Evolutionary conservation across 1,284 basidiomycete genomes (phyloP), one percentile per base, ranked within the genome.

Genomic region (Lentinus polychrous): DNA sequence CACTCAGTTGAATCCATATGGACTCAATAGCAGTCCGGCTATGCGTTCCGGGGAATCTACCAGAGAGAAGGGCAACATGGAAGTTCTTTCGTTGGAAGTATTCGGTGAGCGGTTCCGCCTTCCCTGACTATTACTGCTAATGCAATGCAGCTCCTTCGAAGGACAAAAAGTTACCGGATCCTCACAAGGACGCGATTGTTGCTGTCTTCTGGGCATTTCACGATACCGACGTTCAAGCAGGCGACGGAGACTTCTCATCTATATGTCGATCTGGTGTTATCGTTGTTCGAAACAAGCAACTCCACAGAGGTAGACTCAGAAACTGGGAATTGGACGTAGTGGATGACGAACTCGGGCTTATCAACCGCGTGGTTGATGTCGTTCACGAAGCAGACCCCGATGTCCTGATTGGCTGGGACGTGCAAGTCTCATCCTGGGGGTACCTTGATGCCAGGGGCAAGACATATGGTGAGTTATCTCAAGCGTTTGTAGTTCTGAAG

Each of bases 351-450:
- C 69, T 94, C 10, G 93, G 94, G 24, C 67, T 98, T 14, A 70
- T 98, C 50, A 94, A 95, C 57, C 71, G 70, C 40, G 61, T 94
- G 7, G 73, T 92, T 24, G 92, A 97, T 59, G 67, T 83, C 18
- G 79, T 96, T 1, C 66, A 82, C 20, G 77, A 83, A 0, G 71
- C 90, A 59, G 93, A 99, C 65, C 95, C 95, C 0, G 95, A 99
- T 62, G 85, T 97, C 38, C 63, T 99, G 1, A 78, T 82, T 0
- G 95, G 95, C 8, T 98, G 92, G 89, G 94, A 99, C 56, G 76
- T 96, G 11, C 91, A 97, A 60, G 75, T 76, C 14, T 73, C 79
- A 0, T 93, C 90, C 1, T 99, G 95, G 95, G 94, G 94, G 0
- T 98, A 94, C 65, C 67, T 97, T 1, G 71, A 76, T 46, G 78